phyloP scores from a whole-genome alignment of 345 rosid genomes.

The Rhizophora mangle region DNA sequence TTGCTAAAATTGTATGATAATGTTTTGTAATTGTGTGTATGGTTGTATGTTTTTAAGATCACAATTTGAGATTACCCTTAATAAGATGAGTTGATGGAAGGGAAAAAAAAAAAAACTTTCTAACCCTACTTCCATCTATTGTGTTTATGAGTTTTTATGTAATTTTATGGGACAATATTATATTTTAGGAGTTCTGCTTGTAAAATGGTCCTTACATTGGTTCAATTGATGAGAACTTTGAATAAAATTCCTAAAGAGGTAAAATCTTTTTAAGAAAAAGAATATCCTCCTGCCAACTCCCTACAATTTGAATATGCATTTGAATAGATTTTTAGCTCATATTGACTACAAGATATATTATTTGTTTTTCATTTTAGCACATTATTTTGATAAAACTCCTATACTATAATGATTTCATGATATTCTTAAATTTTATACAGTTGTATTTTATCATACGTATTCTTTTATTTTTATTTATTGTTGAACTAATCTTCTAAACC shows the following conservation, averaged over 20 bases:
- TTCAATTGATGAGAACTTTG: constrained; percentile 94
- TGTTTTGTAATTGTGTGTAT: too few species aligned
- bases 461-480: background rate
- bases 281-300: background rate
- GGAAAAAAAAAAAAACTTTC: background rate
- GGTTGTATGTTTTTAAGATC: background rate
- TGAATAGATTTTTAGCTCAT: background rate
- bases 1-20: too few species aligned
- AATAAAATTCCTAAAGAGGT: constrained; percentile 93
- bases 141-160: too few species aligned
- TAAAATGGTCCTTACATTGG: constrained; percentile 88
- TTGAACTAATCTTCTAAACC: too few species aligned
- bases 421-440: constrained; percentile 31
- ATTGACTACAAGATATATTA: constrained; percentile 13
- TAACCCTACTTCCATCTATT: background rate
- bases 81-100: too few species aligned
- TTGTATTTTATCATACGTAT: background rate
- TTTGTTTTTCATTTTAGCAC: constrained; percentile 49
- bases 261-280: background rate
- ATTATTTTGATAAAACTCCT: constrained; percentile 90
- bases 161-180: too few species aligned
- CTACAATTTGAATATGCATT: constrained; percentile 1
- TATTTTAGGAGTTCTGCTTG: constrained; percentile 82
- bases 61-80: too few species aligned
- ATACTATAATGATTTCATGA: constrained; percentile 93